These are phyloP conservation scores for Aspergillus incahuasiensis DNA, from an alignment of 495 filamentous ascomycete genomes.

Conservation along the genomic window DNA sequence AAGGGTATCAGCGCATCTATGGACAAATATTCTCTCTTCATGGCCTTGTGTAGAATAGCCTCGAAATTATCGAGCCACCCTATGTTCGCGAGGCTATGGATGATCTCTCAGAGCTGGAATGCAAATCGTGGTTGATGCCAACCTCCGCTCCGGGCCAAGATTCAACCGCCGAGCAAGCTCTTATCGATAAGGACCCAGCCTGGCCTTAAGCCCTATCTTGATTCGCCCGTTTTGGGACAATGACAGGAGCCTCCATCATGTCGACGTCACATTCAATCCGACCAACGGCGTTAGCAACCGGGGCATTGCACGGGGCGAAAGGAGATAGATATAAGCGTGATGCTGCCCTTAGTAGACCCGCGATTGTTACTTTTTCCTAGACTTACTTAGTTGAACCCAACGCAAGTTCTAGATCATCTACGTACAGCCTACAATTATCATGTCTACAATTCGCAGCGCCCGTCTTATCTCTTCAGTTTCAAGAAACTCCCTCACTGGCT, in stretches of 20 bases:
- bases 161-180: not conserved
- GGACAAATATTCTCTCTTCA: conserved; percentile 53
- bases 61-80: not conserved
- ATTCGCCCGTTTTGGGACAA: not conserved
- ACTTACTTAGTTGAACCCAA: not conserved
- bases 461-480: conserved; percentile 7
- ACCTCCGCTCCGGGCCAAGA: not conserved
- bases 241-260: conserved; percentile 17
- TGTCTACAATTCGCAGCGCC: not conserved
- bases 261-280: conserved; percentile 18
- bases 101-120: not conserved
- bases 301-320: not conserved
- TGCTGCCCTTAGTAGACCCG: no score
- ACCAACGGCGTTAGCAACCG: not conserved
- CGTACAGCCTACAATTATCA: not conserved
- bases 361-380: not conserved
- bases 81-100: not conserved
- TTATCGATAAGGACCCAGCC: conserved; percentile 25
- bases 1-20: conserved; percentile 58
- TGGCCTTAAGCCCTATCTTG: conserved; percentile 21
- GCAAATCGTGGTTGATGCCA: not conserved
- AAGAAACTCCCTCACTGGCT: conserved; percentile 8
- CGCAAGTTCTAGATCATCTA: not conserved
- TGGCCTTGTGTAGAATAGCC: conserved; percentile 21
- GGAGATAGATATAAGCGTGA: not conserved